Conservation (phyloP, 768 basidiomycete species). For the Gloeopeniophorella convolvens region DNA sequence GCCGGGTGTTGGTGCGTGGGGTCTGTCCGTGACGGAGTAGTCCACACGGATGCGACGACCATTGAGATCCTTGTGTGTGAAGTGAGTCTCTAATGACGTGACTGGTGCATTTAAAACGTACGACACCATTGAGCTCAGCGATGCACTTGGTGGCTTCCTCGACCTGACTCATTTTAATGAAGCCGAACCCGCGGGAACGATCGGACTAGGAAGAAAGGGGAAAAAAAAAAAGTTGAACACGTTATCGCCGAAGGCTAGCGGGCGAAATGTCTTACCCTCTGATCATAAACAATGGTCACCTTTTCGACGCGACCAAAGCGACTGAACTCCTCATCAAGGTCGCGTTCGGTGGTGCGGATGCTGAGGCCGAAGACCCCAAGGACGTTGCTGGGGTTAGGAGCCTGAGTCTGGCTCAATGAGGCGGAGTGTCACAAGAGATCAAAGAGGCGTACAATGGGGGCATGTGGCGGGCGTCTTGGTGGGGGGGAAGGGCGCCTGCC, state of each 20-base stretch:
- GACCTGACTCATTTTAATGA: conserved; percentile 87
- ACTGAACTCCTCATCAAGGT: conserved; percentile 90
- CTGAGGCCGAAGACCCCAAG: conserved; percentile 98
- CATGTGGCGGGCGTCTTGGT: conserved; percentile 60
- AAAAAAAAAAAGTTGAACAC: conserved; percentile 14
- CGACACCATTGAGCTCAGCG: conserved; percentile 85
- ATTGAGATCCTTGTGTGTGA: conserved; percentile 67
- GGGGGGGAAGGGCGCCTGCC: conserved; percentile 42
- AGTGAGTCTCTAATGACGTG: neutral
- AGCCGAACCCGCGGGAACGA: conserved; percentile 95
- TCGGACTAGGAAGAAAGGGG: conserved; percentile 55
- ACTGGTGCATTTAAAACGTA: conserved; percentile 35
- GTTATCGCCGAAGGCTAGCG: no score
- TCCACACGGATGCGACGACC: conserved; percentile 96
- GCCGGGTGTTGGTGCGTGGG: conserved; percentile 94
- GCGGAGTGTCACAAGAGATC: conserved; percentile 14
- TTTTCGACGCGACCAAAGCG: conserved; percentile 89
- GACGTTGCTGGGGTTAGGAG: conserved; percentile 80
- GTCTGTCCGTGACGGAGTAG: conserved; percentile 89
- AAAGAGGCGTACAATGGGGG: conserved; percentile 59
- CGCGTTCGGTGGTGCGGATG: conserved; percentile 88
- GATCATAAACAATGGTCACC: conserved; percentile 95
- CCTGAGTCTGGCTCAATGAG: conserved; percentile 47
- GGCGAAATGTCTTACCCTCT: conserved; percentile 64
- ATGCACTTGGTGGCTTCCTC: conserved; percentile 88